These are phyloP conservation scores for Melampsora occidentalis DNA, from an alignment of 1,284 basidiomycete species.

Conservation along the genomic window DNA sequence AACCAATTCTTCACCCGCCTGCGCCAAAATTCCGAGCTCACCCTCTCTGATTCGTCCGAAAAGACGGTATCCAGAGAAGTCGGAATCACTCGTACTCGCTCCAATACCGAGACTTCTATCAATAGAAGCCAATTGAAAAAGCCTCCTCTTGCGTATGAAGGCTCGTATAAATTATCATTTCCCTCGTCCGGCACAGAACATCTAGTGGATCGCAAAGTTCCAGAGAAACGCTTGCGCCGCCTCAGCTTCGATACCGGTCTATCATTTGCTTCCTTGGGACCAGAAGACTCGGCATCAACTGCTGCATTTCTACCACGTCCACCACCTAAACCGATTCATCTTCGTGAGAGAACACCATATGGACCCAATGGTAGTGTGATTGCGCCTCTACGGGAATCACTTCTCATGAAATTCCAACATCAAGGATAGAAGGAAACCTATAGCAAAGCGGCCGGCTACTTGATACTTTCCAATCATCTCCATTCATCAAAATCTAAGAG, in stretches of 20 bases:
- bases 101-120: neutral
- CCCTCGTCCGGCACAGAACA: too few relatives aligned
- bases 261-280: slow-evolving; percentile 26
- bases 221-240: slow-evolving; percentile 10
- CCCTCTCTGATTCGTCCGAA: neutral
- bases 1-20: neutral
- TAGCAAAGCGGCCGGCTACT: too few relatives aligned
- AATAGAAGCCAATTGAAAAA: too few relatives aligned
- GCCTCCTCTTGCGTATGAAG: too few relatives aligned
- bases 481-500: too few relatives aligned
- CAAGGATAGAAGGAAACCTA: too few relatives aligned
- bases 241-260: slow-evolving; percentile 20
- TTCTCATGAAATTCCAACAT: too few relatives aligned
- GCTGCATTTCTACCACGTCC: slow-evolving; percentile 39
- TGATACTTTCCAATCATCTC: too few relatives aligned
- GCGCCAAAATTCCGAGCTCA: neutral
- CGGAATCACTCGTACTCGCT: neutral
- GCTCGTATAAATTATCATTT: too few relatives aligned
- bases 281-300: slow-evolving; percentile 40
- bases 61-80: neutral
- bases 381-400: slow-evolving; percentile 29
- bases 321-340: slow-evolving; percentile 22
- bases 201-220: neutral
- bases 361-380: slow-evolving; percentile 37
- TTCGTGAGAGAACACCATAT: slow-evolving; percentile 26